Percentiles rank a stretch among this genome's conserved stretches.
These are phyloP conservation scores for Rhynchosporium graminicola DNA, from an alignment of 2,329 filamentous ascomycete genomes.

Conservation along the genomic window DNA sequence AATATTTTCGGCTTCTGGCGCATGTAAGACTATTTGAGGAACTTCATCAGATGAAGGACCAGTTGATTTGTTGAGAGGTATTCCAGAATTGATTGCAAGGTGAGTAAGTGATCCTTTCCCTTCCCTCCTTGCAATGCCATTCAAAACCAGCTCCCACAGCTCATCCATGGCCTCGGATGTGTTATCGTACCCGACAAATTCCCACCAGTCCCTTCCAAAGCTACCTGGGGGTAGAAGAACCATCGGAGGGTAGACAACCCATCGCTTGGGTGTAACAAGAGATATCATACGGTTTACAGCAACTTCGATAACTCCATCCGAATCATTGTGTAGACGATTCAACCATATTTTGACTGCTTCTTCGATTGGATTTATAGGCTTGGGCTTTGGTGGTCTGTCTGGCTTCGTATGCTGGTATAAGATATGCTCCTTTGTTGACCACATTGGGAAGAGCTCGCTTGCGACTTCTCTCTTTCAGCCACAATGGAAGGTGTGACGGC, in stretches of 20 bases:
- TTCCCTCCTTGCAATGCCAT: slow-evolving; percentile 46
- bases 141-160: slow-evolving; percentile 55
- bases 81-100: slow-evolving; percentile 62
- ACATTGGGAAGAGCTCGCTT: background rate
- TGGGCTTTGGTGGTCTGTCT: slow-evolving; percentile 35
- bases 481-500: background rate
- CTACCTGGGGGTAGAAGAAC: slow-evolving; percentile 60
- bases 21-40: background rate
- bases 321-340: slow-evolving; percentile 30
- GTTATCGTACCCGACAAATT: slow-evolving; percentile 14
- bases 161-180: slow-evolving; percentile 7
- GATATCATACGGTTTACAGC: slow-evolving; percentile 23
- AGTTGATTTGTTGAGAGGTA: slow-evolving; percentile 48
- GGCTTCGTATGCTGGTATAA: background rate
- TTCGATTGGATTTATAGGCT: slow-evolving; percentile 43
- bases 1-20: slow-evolving; percentile 57
- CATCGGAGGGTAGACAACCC: slow-evolving; percentile 62
- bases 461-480: background rate
- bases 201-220: slow-evolving; percentile 48
- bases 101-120: slow-evolving; percentile 51
- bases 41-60: slow-evolving; percentile 16
- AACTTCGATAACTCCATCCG: slow-evolving; percentile 26
- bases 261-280: slow-evolving; percentile 51
- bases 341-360: slow-evolving; percentile 44
- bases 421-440: background rate